Conservation (phyloP, 2,329 filamentous ascomycete species). For the Cladosporium sp. region DNA sequence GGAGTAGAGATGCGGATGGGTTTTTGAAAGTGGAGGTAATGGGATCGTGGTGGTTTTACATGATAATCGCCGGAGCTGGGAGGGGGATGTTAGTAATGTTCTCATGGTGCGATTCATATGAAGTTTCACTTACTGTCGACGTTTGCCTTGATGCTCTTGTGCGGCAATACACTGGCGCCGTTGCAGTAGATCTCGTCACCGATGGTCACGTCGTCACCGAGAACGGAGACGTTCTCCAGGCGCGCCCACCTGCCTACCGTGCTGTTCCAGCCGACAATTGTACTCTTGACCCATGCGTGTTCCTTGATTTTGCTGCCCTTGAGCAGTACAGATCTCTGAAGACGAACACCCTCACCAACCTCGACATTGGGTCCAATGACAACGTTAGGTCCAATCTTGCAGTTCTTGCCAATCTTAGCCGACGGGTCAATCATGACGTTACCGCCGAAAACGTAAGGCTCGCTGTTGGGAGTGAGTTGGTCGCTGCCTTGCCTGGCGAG, state of each 20-base stretch:
- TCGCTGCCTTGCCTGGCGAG: slow-evolving; percentile 86
- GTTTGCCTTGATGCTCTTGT: slow-evolving; percentile 99
- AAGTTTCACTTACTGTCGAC: slow-evolving; percentile 63
- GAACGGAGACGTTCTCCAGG: slow-evolving; percentile 94
- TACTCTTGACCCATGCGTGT: slow-evolving; percentile 97
- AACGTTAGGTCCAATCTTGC: slow-evolving; percentile 94
- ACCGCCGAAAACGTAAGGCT: slow-evolving; percentile 82
- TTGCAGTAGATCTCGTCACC: slow-evolving; percentile 99
- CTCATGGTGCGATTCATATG: not conserved
- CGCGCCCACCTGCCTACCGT: slow-evolving; percentile 92
- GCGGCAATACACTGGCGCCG: slow-evolving; percentile 78
- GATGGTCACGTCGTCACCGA: slow-evolving; percentile 96
- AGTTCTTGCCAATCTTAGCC: slow-evolving; percentile 97
- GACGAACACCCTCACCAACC: slow-evolving; percentile 85
- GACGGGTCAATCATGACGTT: slow-evolving; percentile 94
- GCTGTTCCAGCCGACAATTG: slow-evolving; percentile 98
- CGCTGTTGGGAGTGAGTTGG: slow-evolving; percentile 63
- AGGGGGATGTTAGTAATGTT: not conserved
- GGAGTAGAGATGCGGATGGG: slow-evolving; percentile 3
- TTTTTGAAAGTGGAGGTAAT: not conserved
- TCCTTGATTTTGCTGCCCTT: slow-evolving; percentile 93
- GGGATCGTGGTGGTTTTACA: slow-evolving; percentile 12
- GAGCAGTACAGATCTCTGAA: slow-evolving; percentile 88
- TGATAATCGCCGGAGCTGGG: slow-evolving; percentile 18
- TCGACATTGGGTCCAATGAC: slow-evolving; percentile 91